Conservation (phyloP, 257 asterid species). For the Scutellaria barbata region DNA sequence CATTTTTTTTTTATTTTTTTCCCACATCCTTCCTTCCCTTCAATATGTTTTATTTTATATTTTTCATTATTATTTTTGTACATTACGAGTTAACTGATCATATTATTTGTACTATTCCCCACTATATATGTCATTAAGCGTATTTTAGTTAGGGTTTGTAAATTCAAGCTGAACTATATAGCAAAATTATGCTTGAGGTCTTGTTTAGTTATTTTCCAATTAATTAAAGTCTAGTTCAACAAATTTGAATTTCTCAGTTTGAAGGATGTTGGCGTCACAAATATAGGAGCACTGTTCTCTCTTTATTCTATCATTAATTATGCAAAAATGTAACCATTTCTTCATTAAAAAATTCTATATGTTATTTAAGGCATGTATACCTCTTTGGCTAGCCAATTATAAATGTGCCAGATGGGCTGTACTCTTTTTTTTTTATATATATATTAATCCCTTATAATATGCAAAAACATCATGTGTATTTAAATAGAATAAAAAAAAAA, state of each 20-base stretch:
- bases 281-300: neutral
- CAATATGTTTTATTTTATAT: too few species aligned
- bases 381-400: too few species aligned
- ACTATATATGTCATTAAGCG: conserved; percentile 12
- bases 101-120: too few species aligned
- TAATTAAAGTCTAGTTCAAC: neutral
- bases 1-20: neutral
- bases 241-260: neutral
- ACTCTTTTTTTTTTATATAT: too few species aligned
- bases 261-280: neutral
- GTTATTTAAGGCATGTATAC: too few species aligned
- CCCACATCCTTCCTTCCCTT: too few species aligned
- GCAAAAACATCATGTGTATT: too few species aligned
- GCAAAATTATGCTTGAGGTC: neutral
- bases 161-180: neutral
- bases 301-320: neutral
- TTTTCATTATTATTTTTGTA: too few species aligned
- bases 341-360: neutral
- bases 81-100: too few species aligned
- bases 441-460: too few species aligned
- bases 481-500: too few species aligned
- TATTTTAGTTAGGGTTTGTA: neutral
- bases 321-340: neutral
- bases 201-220: neutral
- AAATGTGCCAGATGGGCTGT: too few species aligned